These are phyloP conservation scores for Evernia prunastri DNA, from an alignment of 495 filamentous ascomycete genomes.

Conservation along the genomic window DNA sequence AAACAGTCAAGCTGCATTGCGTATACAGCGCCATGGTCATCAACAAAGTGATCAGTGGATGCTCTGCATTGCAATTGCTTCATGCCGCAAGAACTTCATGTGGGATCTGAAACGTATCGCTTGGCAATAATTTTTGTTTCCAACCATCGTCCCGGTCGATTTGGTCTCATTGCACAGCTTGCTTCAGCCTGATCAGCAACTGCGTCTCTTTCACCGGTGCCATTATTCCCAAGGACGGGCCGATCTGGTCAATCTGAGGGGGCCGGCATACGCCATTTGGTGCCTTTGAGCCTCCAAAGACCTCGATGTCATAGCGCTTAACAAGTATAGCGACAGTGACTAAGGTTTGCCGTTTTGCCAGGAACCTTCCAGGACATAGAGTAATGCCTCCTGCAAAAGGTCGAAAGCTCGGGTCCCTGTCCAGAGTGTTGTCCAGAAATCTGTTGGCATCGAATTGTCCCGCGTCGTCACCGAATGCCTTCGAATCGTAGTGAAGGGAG, in stretches of 20 bases:
- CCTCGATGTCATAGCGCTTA: conserved; percentile 25
- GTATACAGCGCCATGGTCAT: not conserved
- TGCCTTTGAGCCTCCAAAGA: conserved; percentile 10
- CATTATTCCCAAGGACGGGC: conserved; percentile 12
- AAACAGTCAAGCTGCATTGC: not conserved
- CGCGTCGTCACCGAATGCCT: conserved; percentile 21
- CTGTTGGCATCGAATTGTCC: conserved; percentile 24
- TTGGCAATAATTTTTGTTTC: not conserved
- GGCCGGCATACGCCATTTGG: not conserved
- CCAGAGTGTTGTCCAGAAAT: conserved; percentile 24
- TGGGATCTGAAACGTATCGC: not conserved
- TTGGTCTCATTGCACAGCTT: conserved; percentile 2
- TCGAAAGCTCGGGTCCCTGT: conserved; percentile 17
- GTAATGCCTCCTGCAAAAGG: conserved; percentile 37
- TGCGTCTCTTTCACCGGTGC: conserved; percentile 10
- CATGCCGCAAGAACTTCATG: not conserved
- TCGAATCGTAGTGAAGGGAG: conserved; percentile 24
- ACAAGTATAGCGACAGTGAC: conserved; percentile 29
- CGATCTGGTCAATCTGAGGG: conserved; percentile 8
- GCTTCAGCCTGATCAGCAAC: conserved; percentile 7
- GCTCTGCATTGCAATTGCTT: not conserved
- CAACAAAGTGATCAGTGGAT: not conserved
- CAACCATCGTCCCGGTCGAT: not conserved
- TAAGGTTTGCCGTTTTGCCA: conserved; percentile 37
- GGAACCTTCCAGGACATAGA: conserved; percentile 37